phyloP scores from a whole-genome alignment of 768 basidiomycete species.

The Daedalea quercina region DNA sequence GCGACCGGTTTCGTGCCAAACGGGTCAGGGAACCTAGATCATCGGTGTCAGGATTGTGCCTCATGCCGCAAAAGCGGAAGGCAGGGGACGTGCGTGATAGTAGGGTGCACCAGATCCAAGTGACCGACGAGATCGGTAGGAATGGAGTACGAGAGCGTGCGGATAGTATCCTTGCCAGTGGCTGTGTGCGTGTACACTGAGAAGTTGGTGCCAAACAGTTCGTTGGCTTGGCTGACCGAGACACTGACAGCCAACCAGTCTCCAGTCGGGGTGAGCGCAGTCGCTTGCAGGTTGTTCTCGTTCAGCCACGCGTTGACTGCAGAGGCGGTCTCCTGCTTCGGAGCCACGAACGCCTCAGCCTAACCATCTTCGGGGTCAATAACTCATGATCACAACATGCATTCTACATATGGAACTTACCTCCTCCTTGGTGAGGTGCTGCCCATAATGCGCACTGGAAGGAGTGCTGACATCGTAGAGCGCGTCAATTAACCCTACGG shows the following conservation, averaged over 20 bases:
- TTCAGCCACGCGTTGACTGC: constrained; percentile 22
- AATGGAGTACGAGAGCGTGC: constrained; percentile 26
- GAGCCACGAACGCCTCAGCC: constrained; percentile 14
- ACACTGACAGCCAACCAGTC: constrained; percentile 21
- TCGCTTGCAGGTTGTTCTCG: constrained; percentile 17
- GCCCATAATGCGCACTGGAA: constrained; percentile 28
- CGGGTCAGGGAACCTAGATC: constrained; percentile 7
- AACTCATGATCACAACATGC: too few relatives aligned
- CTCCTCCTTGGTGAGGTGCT: constrained; percentile 30
- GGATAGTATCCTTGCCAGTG: constrained; percentile 18
- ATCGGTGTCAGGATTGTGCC: not conserved
- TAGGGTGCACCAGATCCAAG: constrained; percentile 25
- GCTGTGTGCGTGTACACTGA: constrained; percentile 18
- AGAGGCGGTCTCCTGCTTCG: constrained; percentile 8
- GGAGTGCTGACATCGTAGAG: constrained; percentile 33
- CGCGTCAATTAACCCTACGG: constrained; percentile 26
- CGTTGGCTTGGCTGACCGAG: constrained; percentile 22
- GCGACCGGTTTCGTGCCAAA: constrained; percentile 15
- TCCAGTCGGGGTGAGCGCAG: constrained; percentile 18
- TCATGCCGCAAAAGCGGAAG: constrained; percentile 12
- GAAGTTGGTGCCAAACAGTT: constrained; percentile 23
- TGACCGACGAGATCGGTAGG: constrained; percentile 20
- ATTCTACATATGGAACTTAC: constrained; percentile 13
- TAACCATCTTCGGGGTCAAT: constrained; percentile 4
- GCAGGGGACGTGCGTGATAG: constrained; percentile 11